phyloP scores from a whole-genome alignment of 2,329 filamentous ascomycete genomes.

The Talaromyces amestolkiae region DNA sequence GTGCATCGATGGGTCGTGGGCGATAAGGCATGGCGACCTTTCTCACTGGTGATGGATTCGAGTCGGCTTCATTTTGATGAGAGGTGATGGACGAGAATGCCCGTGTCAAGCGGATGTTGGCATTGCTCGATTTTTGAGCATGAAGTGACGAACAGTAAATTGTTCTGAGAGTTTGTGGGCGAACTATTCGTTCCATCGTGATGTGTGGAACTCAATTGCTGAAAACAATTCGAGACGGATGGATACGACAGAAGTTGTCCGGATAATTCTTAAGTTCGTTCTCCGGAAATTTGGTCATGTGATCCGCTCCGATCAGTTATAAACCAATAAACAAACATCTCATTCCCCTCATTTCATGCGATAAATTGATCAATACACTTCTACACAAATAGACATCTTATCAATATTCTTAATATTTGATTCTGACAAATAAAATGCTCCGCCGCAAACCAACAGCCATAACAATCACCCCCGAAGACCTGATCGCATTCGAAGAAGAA shows the following conservation, averaged over 20 bases:
- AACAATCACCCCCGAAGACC: constrained; percentile 49
- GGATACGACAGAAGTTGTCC: background rate
- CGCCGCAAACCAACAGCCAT: constrained; percentile 53
- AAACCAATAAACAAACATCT: background rate
- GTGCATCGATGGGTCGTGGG: constrained; percentile 36
- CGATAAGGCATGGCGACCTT: constrained; percentile 20
- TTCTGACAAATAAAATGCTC: constrained; percentile 38
- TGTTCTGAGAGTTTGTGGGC: background rate
- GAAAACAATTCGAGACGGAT: background rate
- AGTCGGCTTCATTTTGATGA: background rate
- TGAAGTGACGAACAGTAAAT: background rate
- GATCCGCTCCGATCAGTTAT: background rate
- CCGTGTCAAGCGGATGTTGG: constrained; percentile 8
- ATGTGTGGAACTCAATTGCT: background rate
- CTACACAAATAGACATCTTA: background rate
- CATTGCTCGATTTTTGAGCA: constrained; percentile 5
- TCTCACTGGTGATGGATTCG: background rate
- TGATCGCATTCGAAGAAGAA: constrained; percentile 47
- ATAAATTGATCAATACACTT: background rate
- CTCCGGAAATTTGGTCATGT: constrained; percentile 8
- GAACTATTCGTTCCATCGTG: constrained; percentile 12
- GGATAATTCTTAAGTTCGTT: background rate
- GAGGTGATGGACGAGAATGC: constrained; percentile 6
- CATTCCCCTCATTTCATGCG: background rate
- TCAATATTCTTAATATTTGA: background rate